Percentiles rank a stretch among this genome's conserved stretches.
Conservation (phyloP, 1,139 yeast species). For the Suhomyces bolitotheri region DNA sequence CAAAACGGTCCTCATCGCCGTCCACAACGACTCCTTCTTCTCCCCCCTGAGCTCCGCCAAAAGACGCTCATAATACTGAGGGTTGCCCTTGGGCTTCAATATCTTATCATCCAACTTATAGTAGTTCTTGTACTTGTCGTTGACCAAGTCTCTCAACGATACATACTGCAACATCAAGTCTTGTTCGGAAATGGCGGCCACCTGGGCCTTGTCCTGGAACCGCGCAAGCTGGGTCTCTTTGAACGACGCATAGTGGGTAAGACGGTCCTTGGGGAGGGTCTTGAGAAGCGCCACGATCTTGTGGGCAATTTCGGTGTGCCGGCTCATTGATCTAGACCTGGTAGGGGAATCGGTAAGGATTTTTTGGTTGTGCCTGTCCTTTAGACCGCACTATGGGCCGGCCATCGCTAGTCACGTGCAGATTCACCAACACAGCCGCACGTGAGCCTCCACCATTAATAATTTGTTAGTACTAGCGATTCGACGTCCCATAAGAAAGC, state of each 20-base stretch:
- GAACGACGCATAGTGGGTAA: conserved; percentile 67
- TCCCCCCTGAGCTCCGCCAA: conserved; percentile 74
- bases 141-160: conserved; percentile 58
- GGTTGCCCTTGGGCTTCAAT: conserved; percentile 78
- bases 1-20: conserved; percentile 68
- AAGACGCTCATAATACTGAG: conserved; percentile 71
- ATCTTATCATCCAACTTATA: conserved; percentile 68
- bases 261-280: conserved; percentile 62
- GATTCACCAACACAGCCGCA: no score
- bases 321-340: conserved; percentile 8
- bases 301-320: conserved; percentile 27
- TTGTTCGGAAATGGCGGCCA: conserved; percentile 38
- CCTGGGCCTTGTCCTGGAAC: conserved; percentile 35
- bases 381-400: no score
- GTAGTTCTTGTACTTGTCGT: conserved; percentile 62
- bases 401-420: no score
- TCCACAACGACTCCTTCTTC: conserved; percentile 61
- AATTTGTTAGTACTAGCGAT: not conserved
- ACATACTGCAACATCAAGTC: conserved; percentile 60
- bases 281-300: conserved; percentile 43
- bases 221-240: conserved; percentile 61
- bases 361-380: no score
- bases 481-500: no score
- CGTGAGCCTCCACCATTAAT: not conserved
- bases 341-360: no score